Conservation (phyloP, 345 rosid genomes). For the Adansonia digitata region DNA sequence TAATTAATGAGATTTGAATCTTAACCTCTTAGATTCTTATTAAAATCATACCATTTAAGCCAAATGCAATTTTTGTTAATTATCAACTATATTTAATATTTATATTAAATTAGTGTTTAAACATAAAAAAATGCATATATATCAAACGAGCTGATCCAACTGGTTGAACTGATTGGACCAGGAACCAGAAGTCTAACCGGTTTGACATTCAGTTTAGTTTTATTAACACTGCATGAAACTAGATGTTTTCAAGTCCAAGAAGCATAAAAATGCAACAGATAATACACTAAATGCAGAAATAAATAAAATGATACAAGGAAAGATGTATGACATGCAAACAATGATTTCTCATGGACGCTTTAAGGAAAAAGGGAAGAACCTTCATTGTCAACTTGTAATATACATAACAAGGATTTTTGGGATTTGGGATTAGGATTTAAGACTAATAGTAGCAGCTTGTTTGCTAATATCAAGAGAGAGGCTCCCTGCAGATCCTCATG, state of each 20-base stretch:
- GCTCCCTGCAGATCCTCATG: conserved; percentile 97
- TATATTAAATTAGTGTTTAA: too few relatives aligned
- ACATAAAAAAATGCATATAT: too few relatives aligned
- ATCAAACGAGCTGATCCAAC: too few relatives aligned
- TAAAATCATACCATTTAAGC: too few relatives aligned
- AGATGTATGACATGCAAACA: neutral
- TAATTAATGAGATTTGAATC: too few relatives aligned
- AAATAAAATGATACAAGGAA: neutral
- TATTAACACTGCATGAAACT: neutral
- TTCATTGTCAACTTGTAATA: neutral
- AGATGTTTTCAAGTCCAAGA: neutral
- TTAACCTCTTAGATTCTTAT: too few relatives aligned
- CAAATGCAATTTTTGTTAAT: too few relatives aligned
- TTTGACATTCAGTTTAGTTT: too few relatives aligned
- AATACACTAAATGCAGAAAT: neutral
- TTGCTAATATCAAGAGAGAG: conserved; percentile 85
- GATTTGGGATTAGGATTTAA: neutral
- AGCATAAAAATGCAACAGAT: neutral
- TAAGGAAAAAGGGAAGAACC: neutral
- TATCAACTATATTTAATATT: too few relatives aligned
- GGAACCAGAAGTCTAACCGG: too few relatives aligned
- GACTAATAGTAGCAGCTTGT: conserved; percentile 64
- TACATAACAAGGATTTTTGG: neutral
- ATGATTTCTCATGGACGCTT: neutral
- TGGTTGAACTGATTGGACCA: too few relatives aligned